Evolutionary conservation across 2,329 filamentous ascomycete genomes (phyloP).

Genomic region (Cladophialophora exuberans): DNA sequence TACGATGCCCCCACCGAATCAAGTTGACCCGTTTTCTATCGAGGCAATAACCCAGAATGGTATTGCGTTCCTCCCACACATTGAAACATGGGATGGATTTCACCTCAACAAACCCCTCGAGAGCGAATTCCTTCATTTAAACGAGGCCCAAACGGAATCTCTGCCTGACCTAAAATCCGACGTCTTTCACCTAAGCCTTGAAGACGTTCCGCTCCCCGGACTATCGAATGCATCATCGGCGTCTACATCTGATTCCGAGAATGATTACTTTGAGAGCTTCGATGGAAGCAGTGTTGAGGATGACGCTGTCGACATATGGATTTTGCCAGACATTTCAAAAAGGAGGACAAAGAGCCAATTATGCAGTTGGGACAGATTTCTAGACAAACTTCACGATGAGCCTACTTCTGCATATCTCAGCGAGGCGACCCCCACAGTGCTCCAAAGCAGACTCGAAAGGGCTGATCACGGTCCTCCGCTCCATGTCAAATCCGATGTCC

Average conservation of each 20-base stretch:
- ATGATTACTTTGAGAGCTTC: conserved; percentile 5
- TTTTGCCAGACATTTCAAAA: conserved; percentile 34
- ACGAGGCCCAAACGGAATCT: conserved; percentile 12
- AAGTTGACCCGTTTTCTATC: conserved; percentile 16
- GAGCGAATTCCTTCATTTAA: conserved; percentile 26
- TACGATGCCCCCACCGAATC: conserved; percentile 15
- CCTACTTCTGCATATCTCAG: conserved; percentile 47
- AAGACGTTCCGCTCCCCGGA: conserved; percentile 22
- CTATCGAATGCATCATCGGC: conserved; percentile 17
- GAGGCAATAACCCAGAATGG: conserved; percentile 6
- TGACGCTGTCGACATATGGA: conserved; percentile 41
- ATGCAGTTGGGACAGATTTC: conserved; percentile 48
- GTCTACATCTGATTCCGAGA: conserved; percentile 26
- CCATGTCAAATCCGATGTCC: conserved; percentile 40
- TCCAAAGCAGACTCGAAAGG: conserved; percentile 42
- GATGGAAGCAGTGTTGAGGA: conserved; percentile 31
- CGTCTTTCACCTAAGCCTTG: conserved; percentile 21
- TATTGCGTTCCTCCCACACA: not conserved
- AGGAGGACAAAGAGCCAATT: conserved; percentile 24
- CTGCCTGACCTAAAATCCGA: conserved; percentile 19
- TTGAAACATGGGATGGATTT: conserved; percentile 29
- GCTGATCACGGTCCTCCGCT: not conserved
- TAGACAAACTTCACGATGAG: conserved; percentile 38
- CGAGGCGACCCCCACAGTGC: conserved; percentile 45
- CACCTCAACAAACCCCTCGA: conserved; percentile 25